phyloP scores from a whole-genome alignment of 2,329 filamentous ascomycete species.

The Microdochium paspali region DNA sequence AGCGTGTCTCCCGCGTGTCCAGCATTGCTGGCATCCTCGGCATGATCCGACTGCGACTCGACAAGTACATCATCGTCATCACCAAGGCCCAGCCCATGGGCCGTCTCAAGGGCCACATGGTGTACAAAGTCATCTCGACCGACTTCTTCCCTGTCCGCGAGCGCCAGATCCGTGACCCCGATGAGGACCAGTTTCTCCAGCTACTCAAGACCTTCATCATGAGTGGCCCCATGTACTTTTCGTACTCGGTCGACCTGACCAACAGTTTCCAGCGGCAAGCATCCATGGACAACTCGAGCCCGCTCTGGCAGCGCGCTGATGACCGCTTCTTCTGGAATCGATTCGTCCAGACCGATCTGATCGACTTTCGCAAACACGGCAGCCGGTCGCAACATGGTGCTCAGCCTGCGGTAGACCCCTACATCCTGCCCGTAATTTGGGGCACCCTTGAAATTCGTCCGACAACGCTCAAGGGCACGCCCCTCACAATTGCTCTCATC shows the following conservation, averaged over 20 bases:
- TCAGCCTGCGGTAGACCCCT: conserved; percentile 76
- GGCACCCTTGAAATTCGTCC: conserved; percentile 89
- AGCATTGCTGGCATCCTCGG: conserved; percentile 94
- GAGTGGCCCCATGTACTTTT: conserved; percentile 91
- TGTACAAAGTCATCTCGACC: conserved; percentile 85
- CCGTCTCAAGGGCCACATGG: conserved; percentile 87
- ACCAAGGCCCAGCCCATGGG: conserved; percentile 90
- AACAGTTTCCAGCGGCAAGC: conserved; percentile 95
- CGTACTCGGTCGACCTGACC: conserved; percentile 92
- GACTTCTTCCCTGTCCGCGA: conserved; percentile 93
- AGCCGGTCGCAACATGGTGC: conserved; percentile 55
- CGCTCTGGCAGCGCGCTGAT: conserved; percentile 86
- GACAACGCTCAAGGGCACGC: conserved; percentile 75
- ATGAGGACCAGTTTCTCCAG: conserved; percentile 84
- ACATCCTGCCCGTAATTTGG: conserved; percentile 90
- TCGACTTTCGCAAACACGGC: conserved; percentile 67
- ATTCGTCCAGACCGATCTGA: conserved; percentile 83
- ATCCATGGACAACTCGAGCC: conserved; percentile 58
- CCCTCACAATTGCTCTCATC: conserved; percentile 78
- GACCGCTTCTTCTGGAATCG: conserved; percentile 99
- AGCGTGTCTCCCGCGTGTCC: conserved; percentile 64
- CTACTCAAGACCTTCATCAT: conserved; percentile 76
- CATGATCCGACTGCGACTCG: conserved; percentile 75
- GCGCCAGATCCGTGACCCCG: conserved; percentile 79
- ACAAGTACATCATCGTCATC: conserved; percentile 96